A percentile compares a stretch with the other conserved stretches of the same genome.
Evolutionary conservation across 345 rosid species (phyloP).

Genomic region (Eutrema japonicum): DNA sequence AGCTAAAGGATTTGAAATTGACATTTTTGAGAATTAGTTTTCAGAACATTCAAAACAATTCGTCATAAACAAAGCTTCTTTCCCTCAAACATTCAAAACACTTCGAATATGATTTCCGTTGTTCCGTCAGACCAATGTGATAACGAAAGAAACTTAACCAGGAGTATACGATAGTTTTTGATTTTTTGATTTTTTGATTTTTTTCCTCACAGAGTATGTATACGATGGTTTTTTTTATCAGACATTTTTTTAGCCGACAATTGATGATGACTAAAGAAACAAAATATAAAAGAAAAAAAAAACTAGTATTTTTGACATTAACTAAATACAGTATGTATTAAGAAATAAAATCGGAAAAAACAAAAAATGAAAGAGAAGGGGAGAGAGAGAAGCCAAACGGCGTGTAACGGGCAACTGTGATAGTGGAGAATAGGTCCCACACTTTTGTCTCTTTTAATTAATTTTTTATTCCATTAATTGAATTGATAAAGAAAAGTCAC

Average conservation of each 20-base stretch:
- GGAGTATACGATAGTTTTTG: neutral
- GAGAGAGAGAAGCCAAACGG: slow-evolving; percentile 6
- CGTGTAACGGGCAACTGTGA: slow-evolving; percentile 26
- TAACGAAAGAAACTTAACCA: neutral
- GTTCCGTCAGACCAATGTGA: neutral
- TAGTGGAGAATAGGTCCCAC: slow-evolving; percentile 20
- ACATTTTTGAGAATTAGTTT: too few relatives aligned
- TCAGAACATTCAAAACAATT: too few relatives aligned
- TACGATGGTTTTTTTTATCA: neutral
- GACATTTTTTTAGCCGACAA: slow-evolving; percentile 1
- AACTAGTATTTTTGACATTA: too few relatives aligned
- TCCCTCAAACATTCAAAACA: too few relatives aligned
- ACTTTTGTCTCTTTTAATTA: neutral
- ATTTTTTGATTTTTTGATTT: neutral
- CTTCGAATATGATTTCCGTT: too few relatives aligned
- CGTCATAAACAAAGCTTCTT: too few relatives aligned
- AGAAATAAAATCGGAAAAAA: too few relatives aligned
- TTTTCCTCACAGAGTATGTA: neutral
- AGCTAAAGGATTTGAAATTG: too few relatives aligned
- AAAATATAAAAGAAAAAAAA: too few relatives aligned
- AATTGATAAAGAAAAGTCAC: slow-evolving; percentile 36
- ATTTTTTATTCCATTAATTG: neutral
- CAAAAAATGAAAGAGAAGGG: too few relatives aligned
- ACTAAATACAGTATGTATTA: too few relatives aligned
- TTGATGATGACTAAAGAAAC: neutral